These are phyloP conservation scores for Phytophthora multivora DNA, from an alignment of 352 stramenopile species.

Conservation along the genomic window DNA sequence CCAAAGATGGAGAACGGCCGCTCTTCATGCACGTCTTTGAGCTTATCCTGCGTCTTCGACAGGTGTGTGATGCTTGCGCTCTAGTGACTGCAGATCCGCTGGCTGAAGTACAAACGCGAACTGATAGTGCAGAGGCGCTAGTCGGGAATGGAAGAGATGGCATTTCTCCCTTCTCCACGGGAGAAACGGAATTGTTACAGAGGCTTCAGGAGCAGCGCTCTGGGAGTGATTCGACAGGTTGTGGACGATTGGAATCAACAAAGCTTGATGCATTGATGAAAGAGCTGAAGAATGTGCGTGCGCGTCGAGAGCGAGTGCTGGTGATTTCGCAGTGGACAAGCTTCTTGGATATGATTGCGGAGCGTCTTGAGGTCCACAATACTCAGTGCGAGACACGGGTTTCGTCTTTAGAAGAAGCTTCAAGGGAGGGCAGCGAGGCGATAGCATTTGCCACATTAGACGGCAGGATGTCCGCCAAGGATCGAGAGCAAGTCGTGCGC, in stretches of 20 bases:
- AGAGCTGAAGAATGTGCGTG: constrained; percentile 53
- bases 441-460: constrained; percentile 67
- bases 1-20: constrained; percentile 29
- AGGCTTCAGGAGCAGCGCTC: constrained; percentile 25
- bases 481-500: constrained; percentile 68
- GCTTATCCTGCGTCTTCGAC: constrained; percentile 83
- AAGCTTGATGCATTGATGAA: constrained; percentile 65
- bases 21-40: constrained; percentile 91
- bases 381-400: constrained; percentile 21
- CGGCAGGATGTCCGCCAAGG: constrained; percentile 57
- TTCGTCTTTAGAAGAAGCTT: constrained; percentile 19
- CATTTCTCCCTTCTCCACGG: constrained; percentile 36
- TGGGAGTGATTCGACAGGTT: constrained; percentile 6
- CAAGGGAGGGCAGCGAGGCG: constrained; percentile 1
- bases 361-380: constrained; percentile 48
- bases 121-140: constrained; percentile 20
- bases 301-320: constrained; percentile 58
- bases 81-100: constrained; percentile 65
- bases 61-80: constrained; percentile 77
- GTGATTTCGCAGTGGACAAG: constrained; percentile 91
- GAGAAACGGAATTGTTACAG: constrained; percentile 40
- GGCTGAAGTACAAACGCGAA: constrained; percentile 43
- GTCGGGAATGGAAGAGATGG: constrained; percentile 21
- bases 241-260: constrained; percentile 47
- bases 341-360: constrained; percentile 80